Evolutionary conservation across 2,329 filamentous ascomycete genomes (phyloP), one percentile per base, ranked within the genome.

Genomic region (Fusarium sororula): DNA sequence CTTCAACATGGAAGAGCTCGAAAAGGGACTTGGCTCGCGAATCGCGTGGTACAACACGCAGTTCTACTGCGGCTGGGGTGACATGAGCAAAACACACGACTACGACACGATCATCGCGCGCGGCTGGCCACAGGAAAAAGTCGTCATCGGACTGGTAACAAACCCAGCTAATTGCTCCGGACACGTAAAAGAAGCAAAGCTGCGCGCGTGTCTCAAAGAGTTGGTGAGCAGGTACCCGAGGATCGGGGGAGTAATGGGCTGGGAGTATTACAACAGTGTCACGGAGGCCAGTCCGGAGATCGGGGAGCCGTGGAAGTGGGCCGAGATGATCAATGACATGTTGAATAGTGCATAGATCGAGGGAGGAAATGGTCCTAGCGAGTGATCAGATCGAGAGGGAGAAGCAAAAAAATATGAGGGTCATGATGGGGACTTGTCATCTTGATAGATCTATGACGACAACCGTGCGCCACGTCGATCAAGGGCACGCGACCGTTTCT

Each of bases 211-310:
- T 8, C 76, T 89, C 5, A 70, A 75, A 18, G 79, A 81, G 26
- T 77, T 89, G 18, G 78, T 82, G 22, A 73, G 68, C 7, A 80
- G 81, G 68, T 94, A 93, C 77, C 89, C 89, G 1, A 84, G 84
- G 8, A 95, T 97, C 79, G 95, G 94, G 3, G 95, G 95, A 2
- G 90, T 97, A 5, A 95, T 95, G 90, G 94, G 94, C 7, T 97
- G 95, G 95, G 95, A 97, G 83, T 97, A 95, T 79, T 97, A 94
- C 84, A 96, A 96, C 83, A 89, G 2, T 89, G 90, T 9, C 89
- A 88, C 54, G 78, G 79, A n/a, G 82, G 83, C 22, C 15, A 56
- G 61, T 22, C 62, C 70, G 2, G 59, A 76, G 6, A 54, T 70
- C n/a, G 76, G 75, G 3, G 83, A 84, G 63, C 92, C 93, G 1